A percentile compares a stretch with the other conserved stretches of the same genome.
These are phyloP conservation scores for Boletus rubroflammeus DNA, from an alignment of 768 basidiomycete species.

Conservation along the genomic window DNA sequence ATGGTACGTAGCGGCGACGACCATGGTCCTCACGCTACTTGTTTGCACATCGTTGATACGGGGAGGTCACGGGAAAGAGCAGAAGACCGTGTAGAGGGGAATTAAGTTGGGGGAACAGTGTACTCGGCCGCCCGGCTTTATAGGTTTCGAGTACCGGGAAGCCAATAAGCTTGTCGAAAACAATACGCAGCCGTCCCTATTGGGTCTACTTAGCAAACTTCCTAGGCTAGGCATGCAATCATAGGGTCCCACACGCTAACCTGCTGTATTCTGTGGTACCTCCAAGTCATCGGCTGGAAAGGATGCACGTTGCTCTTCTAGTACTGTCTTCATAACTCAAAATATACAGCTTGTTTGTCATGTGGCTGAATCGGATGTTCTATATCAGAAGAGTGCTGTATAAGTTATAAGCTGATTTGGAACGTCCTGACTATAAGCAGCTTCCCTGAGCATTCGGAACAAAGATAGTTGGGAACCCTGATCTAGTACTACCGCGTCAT, in stretches of 20 bases:
- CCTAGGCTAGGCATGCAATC: constrained; percentile 18
- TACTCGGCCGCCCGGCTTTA: constrained; percentile 21
- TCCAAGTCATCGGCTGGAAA: constrained; percentile 13
- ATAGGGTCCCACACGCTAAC: constrained; percentile 25
- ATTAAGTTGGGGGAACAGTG: constrained; percentile 14
- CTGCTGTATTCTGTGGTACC: constrained; percentile 26
- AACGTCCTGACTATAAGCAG: constrained; percentile 22
- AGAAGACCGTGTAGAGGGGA: constrained; percentile 6
- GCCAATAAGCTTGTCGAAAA: constrained; percentile 25
- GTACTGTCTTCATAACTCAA: constrained; percentile 8
- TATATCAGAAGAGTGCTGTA: constrained; percentile 28
- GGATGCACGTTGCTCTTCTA: constrained; percentile 20
- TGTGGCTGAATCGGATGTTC: constrained; percentile 26
- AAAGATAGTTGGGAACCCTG: constrained; percentile 24
- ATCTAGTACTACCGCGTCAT: constrained; percentile 18
- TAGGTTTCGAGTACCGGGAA: constrained; percentile 24
- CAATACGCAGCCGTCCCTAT: constrained; percentile 29
- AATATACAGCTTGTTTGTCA: constrained; percentile 25
- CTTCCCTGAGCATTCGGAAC: constrained; percentile 24
- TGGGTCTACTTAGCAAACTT: constrained; percentile 22
- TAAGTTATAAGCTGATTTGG: constrained; percentile 15
- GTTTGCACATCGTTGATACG: constrained; percentile 57
- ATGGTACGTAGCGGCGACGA: background rate
- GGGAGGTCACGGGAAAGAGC: background rate
- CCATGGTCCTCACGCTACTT: constrained; percentile 61